Evolutionary conservation across 2,329 filamentous ascomycete species (phyloP), one percentile per base, ranked within the genome.

Genomic region (Beauveria medogensis): DNA sequence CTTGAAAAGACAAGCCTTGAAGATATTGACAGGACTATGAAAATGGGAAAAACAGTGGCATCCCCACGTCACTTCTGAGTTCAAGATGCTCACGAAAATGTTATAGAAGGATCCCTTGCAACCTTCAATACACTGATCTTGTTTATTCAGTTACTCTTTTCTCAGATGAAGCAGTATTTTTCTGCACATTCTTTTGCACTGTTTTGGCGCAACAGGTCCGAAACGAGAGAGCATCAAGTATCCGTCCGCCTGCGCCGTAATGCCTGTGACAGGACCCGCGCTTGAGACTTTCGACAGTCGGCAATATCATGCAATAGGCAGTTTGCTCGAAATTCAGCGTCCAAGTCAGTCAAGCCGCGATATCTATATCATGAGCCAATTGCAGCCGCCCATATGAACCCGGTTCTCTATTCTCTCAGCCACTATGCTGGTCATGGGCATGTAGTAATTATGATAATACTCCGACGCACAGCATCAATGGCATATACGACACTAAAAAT

Each of bases 341-440:
- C 30, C 10, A 30, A 10, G 10, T 30, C 30, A 30, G 10, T 30
- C 2, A 67, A 65, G 1, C 80, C 82, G 0, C 76, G 70, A 20
- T 20, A 73, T 82, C 34, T 85, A 85, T 67, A 74, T 83, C 43
- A 64, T 84, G 44, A 81, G 81, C 1, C 30, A 12, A 34, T 34
- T 34, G 30, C 30, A 34, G 18, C 51, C 18, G 24, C 30, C 7
- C 24, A 37, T 34, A 51, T n/a, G 26, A n/a, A 18, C 8, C 3
- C n/a, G 3, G 12, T 14, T 43, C 47, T 59, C 24, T 6, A 22
- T 12, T n/a, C 47, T 30, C 37, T 1, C 24, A 10, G 34, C 24
- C 6, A 30, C 24, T 28, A 8, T 18, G 7, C 12, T 2, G 16
- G 20, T 20, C 20, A 9, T 50, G 20, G 10, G 10, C 46, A 50